Evolutionary conservation across 345 rosid species (phyloP), one percentile per base, ranked within the genome.

Genomic region (Aurinia saxatilis): DNA sequence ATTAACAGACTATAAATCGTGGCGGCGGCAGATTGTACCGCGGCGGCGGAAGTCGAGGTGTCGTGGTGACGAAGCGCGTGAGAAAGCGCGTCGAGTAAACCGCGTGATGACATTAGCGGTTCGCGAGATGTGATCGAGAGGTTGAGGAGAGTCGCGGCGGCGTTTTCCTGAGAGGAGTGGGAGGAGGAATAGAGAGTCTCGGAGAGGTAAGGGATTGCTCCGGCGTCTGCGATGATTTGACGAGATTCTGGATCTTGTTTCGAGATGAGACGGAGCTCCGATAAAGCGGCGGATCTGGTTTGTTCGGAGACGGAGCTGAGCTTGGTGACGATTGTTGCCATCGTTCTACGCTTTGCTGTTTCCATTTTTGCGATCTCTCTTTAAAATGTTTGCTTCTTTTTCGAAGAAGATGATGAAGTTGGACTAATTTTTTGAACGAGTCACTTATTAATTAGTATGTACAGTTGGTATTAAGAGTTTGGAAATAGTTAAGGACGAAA

Each of bases 21-120:
- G 56, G 98, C 96, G 77, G 98, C 93, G 50, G 82, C 62, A 29
- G 89, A 82, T 30, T 92, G 98, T 30, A 89, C 93, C 0, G 95
- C 92, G 57, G 67, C 68, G 10, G 87, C 60, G 31, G 98, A 75
- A 34, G 93, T 54, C 25, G 45, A 6, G 17, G 86, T 8, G 60
- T 71, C 62, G 75, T 85, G 90, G 65, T 81, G 82, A 17, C 88
- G 75, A 49, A 92, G 86, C 18, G 77, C 81, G 80, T 88, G 96
- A 37, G 95, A 82, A 44, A 92, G 68, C 44, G 98, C 95, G 75
- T 88, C 96, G 46, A 86, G 90, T 55, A 92, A 74, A 37, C 96
- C 93, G 47, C 84, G 86, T 12, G 96, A 81, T 55, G 96, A 83
- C 84, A 91, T 86, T 34, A 88, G 81, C 1, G 87, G 25, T 23